phyloP scores from a whole-genome alignment of 257 asterid genomes.

The Scutellaria minor region DNA sequence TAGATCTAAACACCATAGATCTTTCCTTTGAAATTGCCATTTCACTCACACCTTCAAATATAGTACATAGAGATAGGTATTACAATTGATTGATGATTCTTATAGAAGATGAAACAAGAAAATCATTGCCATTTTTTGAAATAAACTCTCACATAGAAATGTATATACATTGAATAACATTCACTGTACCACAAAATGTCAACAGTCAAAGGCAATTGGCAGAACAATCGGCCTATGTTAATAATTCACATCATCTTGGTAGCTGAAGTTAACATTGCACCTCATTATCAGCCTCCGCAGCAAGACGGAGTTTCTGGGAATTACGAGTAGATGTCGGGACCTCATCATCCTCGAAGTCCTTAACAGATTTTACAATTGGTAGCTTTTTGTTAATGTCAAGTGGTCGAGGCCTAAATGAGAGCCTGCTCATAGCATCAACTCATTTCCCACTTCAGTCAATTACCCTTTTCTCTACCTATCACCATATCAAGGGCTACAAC shows the following conservation, averaged over 20 bases:
- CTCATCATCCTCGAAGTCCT: constrained; percentile 98
- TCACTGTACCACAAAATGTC: constrained; percentile 4
- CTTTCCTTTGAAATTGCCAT: not conserved
- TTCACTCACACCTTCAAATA: not conserved
- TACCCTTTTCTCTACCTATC: constrained; percentile 35
- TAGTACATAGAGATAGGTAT: constrained; percentile 1
- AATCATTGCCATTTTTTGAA: not conserved
- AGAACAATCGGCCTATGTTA: constrained; percentile 22
- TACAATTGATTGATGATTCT: constrained; percentile 3
- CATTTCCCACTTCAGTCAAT: constrained; percentile 40
- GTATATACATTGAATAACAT: constrained; percentile 28
- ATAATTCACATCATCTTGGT: not conserved
- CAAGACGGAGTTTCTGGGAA: constrained; percentile 79
- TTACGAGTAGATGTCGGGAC: constrained; percentile 82
- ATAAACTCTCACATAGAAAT: not conserved
- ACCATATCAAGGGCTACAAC: constrained; percentile 34
- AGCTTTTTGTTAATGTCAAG: constrained; percentile 97
- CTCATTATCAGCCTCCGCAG: constrained; percentile 83
- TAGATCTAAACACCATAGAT: constrained; percentile 1
- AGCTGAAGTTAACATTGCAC: constrained; percentile 42
- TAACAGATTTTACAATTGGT: constrained; percentile 84
- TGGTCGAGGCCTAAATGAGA: constrained; percentile 98
- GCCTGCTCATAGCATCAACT: constrained; percentile 91
- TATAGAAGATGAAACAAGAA: not conserved
- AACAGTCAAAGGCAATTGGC: constrained; percentile 1